phyloP scores from a whole-genome alignment of 2,329 filamentous ascomycete species.

The Raffaelea albimanens region DNA sequence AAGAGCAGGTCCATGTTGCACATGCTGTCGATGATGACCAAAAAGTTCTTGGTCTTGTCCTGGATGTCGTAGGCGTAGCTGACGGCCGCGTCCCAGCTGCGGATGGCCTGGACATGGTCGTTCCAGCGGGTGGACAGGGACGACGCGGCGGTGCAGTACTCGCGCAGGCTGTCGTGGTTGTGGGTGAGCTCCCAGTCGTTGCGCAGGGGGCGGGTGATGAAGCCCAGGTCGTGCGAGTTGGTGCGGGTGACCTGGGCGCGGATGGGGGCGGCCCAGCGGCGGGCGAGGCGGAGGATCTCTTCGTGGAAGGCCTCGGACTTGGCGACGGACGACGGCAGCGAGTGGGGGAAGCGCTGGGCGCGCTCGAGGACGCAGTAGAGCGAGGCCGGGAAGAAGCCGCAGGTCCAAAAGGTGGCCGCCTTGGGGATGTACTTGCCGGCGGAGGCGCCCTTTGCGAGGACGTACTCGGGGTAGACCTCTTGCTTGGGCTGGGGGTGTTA shows the following conservation, averaged over 20 bases:
- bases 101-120: slow-evolving; percentile 31
- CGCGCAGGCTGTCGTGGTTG: slow-evolving; percentile 23
- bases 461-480: slow-evolving; percentile 8
- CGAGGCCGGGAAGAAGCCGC: slow-evolving; percentile 30
- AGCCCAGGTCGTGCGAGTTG: slow-evolving; percentile 45
- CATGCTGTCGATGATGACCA: slow-evolving; percentile 34
- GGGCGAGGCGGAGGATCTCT: slow-evolving; percentile 16
- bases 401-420: slow-evolving; percentile 28
- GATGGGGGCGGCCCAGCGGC: slow-evolving; percentile 23
- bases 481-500: slow-evolving; percentile 4
- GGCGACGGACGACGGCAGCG: slow-evolving; percentile 1
- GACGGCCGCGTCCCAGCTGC: slow-evolving; percentile 35
- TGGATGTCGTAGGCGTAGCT: slow-evolving; percentile 21
- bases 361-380: slow-evolving; percentile 26
- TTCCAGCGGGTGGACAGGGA: slow-evolving; percentile 33
- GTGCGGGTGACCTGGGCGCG: slow-evolving; percentile 29
- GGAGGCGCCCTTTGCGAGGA: slow-evolving; percentile 1
- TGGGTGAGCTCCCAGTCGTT: slow-evolving; percentile 8
- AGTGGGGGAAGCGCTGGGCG: slow-evolving; percentile 18
- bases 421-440: slow-evolving; percentile 3
- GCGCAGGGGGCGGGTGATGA: slow-evolving; percentile 25
- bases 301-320: slow-evolving; percentile 4
- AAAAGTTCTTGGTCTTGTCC: slow-evolving; percentile 24
- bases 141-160: slow-evolving; percentile 31
- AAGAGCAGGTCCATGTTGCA: slow-evolving; percentile 28